Percentiles rank a stretch among this genome's conserved stretches.
These are phyloP conservation scores for Penicillium vulpinum DNA, from an alignment of 2,329 filamentous ascomycete genomes.

Conservation along the genomic window DNA sequence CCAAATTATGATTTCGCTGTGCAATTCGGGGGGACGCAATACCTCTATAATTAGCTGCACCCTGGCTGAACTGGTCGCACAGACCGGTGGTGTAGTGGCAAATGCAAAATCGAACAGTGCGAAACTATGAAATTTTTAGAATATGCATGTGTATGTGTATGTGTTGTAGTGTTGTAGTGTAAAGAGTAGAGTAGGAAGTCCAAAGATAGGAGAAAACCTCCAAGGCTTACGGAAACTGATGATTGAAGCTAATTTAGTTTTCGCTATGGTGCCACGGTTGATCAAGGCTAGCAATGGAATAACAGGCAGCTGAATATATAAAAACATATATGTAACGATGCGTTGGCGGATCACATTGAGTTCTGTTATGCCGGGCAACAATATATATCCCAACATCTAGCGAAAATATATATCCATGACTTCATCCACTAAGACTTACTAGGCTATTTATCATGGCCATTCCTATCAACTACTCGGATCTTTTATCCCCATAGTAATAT, in stretches of 20 bases:
- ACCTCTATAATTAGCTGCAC: conserved; percentile 4
- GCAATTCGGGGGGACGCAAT: not conserved
- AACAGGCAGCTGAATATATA: not conserved
- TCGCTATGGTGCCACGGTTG: conserved; percentile 15
- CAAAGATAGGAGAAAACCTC: not conserved
- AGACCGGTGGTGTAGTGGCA: not conserved
- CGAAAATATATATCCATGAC: not conserved
- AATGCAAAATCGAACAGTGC: not conserved
- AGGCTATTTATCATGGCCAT: too few relatives aligned
- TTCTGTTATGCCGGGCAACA: conserved; percentile 12
- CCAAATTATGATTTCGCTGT: not conserved
- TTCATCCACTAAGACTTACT: not conserved
- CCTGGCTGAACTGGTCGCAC: not conserved
- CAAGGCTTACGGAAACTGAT: not conserved
- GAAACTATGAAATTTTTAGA: not conserved
- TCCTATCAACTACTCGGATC: too few relatives aligned
- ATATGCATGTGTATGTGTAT: not conserved
- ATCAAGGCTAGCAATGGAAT: not conserved
- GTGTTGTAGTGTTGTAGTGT: not conserved
- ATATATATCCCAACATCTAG: not conserved
- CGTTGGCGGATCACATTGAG: conserved; percentile 15
- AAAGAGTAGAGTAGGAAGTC: not conserved
- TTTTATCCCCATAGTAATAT: too few relatives aligned
- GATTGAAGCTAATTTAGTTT: not conserved
- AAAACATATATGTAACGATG: conserved; percentile 13